These are phyloP conservation scores for Rosellinia necatrix DNA, from an alignment of 2,329 filamentous ascomycete genomes.

Conservation along the genomic window DNA sequence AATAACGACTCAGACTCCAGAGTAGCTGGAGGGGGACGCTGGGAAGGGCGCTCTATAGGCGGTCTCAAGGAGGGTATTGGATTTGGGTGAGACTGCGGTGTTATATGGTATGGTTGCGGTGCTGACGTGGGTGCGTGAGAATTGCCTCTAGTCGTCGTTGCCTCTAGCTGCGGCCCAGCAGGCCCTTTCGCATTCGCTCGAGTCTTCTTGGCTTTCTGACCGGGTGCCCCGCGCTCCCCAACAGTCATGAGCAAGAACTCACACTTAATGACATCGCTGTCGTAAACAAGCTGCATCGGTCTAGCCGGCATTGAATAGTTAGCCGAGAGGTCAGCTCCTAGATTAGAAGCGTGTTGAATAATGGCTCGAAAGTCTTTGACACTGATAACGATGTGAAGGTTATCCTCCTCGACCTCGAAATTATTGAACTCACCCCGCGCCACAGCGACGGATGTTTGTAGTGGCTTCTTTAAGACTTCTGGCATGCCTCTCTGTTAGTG, in stretches of 20 bases:
- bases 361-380: conserved; percentile 85
- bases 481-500: conserved; percentile 28
- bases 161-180: conserved; percentile 51
- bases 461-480: conserved; percentile 79
- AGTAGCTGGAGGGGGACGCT: conserved; percentile 59
- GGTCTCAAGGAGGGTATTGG: conserved; percentile 47
- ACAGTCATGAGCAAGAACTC: conserved; percentile 85
- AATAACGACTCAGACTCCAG: conserved; percentile 72
- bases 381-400: conserved; percentile 78
- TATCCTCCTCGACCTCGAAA: conserved; percentile 70
- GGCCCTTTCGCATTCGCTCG: conserved; percentile 47
- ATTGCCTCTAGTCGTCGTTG: conserved; percentile 50
- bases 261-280: conserved; percentile 68
- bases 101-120: conserved; percentile 44
- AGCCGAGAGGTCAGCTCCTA: conserved; percentile 68
- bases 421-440: conserved; percentile 78
- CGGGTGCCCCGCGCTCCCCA: conserved; percentile 62
- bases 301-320: conserved; percentile 72
- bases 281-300: conserved; percentile 75
- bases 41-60: conserved; percentile 51
- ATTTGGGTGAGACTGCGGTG: conserved; percentile 43
- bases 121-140: conserved; percentile 38
- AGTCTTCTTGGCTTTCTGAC: conserved; percentile 52
- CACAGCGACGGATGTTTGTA: conserved; percentile 79
- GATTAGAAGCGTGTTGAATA: conserved; percentile 73